Conservation (phyloP, 2,329 filamentous ascomycete species). For the Fusarium lateritium region DNA sequence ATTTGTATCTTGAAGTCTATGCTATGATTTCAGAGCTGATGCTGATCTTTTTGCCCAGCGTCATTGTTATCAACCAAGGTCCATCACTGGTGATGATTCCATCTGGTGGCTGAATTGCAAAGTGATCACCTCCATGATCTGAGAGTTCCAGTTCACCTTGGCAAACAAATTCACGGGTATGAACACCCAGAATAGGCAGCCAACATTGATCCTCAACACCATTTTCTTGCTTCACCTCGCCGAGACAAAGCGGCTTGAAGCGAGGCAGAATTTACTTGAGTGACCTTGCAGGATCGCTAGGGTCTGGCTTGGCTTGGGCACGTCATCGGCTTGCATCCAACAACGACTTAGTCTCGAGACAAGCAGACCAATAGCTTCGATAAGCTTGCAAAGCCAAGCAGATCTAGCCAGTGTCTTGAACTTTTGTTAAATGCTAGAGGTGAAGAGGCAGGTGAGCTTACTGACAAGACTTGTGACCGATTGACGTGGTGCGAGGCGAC, state of each 20-base stretch:
- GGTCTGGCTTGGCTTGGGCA: constrained; percentile 29
- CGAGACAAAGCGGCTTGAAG: constrained; percentile 25
- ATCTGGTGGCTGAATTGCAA: constrained; percentile 30
- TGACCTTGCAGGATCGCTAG: not conserved
- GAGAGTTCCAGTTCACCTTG: constrained; percentile 14
- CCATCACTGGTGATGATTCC: constrained; percentile 3
- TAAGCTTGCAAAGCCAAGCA: constrained; percentile 17
- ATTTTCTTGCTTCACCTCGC: not conserved
- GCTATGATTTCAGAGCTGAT: not conserved
- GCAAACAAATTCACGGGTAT: constrained; percentile 1
- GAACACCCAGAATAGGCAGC: not conserved
- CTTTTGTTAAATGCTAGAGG: constrained; percentile 26
- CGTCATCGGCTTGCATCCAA: constrained; percentile 37
- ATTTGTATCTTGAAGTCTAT: not conserved
- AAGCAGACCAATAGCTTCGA: constrained; percentile 13
- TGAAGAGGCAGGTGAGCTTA: constrained; percentile 39
- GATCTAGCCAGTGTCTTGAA: constrained; percentile 1
- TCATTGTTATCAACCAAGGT: not conserved
- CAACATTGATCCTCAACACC: constrained; percentile 7
- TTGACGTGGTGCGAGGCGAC: constrained; percentile 28
- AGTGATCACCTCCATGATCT: constrained; percentile 11
- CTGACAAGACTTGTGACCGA: not conserved
- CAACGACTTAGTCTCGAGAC: constrained; percentile 21
- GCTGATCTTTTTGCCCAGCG: not conserved
- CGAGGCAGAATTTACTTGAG: constrained; percentile 3